Percentiles rank a stretch among this genome's conserved stretches.
Evolutionary conservation across 306 rosid genomes (phyloP).

Genomic region (Begonia peltatifolia): DNA sequence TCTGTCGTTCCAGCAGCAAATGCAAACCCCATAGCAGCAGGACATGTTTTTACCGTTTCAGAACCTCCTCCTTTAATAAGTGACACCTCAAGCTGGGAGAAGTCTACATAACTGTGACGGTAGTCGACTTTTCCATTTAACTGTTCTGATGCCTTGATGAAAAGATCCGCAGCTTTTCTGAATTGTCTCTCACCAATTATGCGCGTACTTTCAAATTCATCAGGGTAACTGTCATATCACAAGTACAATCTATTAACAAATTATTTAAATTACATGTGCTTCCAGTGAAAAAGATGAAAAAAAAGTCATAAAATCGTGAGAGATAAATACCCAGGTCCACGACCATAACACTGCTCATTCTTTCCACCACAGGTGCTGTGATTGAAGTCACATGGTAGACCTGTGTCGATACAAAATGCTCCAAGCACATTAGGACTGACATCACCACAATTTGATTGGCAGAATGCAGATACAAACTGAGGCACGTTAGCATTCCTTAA

Average conservation of each 20-base stretch:
- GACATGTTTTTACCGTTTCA: conserved; percentile 62
- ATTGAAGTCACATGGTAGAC: conserved; percentile 88
- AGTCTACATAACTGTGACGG: conserved; percentile 71
- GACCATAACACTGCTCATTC: conserved; percentile 76
- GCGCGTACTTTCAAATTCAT: conserved; percentile 92
- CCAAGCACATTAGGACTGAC: conserved; percentile 95
- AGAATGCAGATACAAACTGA: conserved; percentile 76
- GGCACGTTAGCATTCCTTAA: conserved; percentile 44
- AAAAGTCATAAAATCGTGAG: conserved; percentile 4
- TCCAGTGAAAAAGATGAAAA: not conserved
- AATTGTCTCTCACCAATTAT: conserved; percentile 77
- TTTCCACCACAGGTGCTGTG: conserved; percentile 90
- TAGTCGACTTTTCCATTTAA: conserved; percentile 56
- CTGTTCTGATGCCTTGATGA: conserved; percentile 46
- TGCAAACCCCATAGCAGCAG: conserved; percentile 92
- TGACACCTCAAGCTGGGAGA: conserved; percentile 58
- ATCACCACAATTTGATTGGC: conserved; percentile 93
- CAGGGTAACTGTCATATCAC: conserved; percentile 57
- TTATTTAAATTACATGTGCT: too few species aligned
- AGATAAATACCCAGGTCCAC: conserved; percentile 77
- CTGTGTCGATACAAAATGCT: conserved; percentile 70
- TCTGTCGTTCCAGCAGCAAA: conserved; percentile 97
- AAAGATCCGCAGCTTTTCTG: conserved; percentile 68
- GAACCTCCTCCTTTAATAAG: conserved; percentile 38
- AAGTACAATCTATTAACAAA: not conserved